phyloP scores from a whole-genome alignment of 257 asterid species.

The Haberlea rhodopensis region DNA sequence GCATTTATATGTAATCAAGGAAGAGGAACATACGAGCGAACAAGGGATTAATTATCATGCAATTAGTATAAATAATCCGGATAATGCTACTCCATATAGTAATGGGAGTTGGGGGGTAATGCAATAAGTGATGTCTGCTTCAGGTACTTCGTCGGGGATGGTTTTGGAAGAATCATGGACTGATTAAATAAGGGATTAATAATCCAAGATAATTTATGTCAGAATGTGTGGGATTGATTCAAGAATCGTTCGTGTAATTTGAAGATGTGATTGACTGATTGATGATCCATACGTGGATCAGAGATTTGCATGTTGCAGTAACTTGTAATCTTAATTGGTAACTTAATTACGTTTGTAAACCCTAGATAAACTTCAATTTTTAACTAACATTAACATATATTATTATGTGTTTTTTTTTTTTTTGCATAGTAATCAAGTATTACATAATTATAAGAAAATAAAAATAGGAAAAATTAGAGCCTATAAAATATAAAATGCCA shows the following conservation, averaged over 20 bases:
- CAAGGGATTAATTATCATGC: conserved; percentile 30
- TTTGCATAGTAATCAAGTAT: too few species aligned
- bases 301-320: too few species aligned
- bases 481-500: too few species aligned
- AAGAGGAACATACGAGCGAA: conserved; percentile 25
- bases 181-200: conserved; percentile 32
- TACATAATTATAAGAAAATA: too few species aligned
- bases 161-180: conserved; percentile 59
- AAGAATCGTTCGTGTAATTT: not conserved
- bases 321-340: too few species aligned
- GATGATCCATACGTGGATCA: not conserved
- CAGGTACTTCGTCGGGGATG: conserved; percentile 77
- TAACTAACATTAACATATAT: too few species aligned
- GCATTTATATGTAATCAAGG: conserved; percentile 37
- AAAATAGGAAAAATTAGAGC: too few species aligned
- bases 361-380: too few species aligned
- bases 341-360: too few species aligned
- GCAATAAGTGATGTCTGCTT: conserved; percentile 49
- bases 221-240: not conserved
- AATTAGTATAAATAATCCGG: conserved; percentile 34
- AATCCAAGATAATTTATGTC: conserved; percentile 2
- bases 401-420: too few species aligned
- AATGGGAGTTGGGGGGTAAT: conserved; percentile 28
- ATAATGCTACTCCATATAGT: conserved; percentile 23
- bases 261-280: too few species aligned